Evolutionary conservation across 2,329 filamentous ascomycete species (phyloP).

Genomic region (Pleoardoris graminearum): DNA sequence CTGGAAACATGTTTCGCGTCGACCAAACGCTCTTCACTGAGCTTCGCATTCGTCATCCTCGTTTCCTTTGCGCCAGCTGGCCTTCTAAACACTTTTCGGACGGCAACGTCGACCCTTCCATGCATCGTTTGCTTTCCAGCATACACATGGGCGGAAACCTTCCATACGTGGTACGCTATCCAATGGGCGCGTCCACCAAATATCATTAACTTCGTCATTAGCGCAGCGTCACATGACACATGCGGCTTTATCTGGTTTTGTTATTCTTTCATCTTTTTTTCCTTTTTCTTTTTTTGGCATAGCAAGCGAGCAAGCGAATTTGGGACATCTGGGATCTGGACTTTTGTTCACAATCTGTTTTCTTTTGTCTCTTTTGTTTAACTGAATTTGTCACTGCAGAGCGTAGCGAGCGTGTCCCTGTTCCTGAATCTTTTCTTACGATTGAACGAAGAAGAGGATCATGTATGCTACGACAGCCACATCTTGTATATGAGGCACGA

Average conservation of each 20-base stretch:
- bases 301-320: slow-evolving; percentile 37
- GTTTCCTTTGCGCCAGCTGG: slow-evolving; percentile 6
- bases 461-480: slow-evolving; percentile 16
- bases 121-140: slow-evolving; percentile 4
- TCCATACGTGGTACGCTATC: slow-evolving; percentile 22
- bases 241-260: slow-evolving; percentile 21
- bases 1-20: slow-evolving; percentile 25
- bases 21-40: slow-evolving; percentile 20
- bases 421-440: slow-evolving; percentile 35
- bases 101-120: slow-evolving; percentile 38
- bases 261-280: slow-evolving; percentile 15
- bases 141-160: slow-evolving; percentile 32
- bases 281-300: slow-evolving; percentile 19
- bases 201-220: slow-evolving; percentile 5
- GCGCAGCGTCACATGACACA: slow-evolving; percentile 7
- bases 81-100: slow-evolving; percentile 30
- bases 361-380: slow-evolving; percentile 20
- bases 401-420: slow-evolving; percentile 39
- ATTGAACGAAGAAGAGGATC: slow-evolving; percentile 14
- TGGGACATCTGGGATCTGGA: slow-evolving; percentile 37
- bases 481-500: slow-evolving; percentile 12
- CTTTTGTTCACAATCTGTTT: slow-evolving; percentile 24
- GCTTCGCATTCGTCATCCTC: slow-evolving; percentile 22
- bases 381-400: slow-evolving; percentile 22
- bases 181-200: slow-evolving; percentile 12